Evolutionary conservation across 441 rosid species (phyloP), one percentile per base, ranked within the genome.

Genomic region (Eutrema salsugineum): DNA sequence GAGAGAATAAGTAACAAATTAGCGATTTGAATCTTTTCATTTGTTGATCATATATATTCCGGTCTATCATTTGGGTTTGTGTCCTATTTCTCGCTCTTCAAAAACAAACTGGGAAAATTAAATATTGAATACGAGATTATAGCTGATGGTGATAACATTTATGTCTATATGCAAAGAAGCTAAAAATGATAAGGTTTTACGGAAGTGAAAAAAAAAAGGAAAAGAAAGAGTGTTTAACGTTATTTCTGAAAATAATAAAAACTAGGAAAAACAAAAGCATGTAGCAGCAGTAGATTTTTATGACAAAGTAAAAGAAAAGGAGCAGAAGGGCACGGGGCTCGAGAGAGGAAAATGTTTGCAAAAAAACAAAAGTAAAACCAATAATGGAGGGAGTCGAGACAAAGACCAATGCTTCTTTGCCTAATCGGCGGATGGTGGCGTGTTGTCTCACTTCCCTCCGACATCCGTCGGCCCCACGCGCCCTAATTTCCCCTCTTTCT

Each of bases 351-450:
- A 70, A 63, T 68, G 57, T 67, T 51, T 12, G 49, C 33, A 38
- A 30, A 12, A 8, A 64, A 46, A 14, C 27, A 49, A 61, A 49
- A 30, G 47, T 5, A 30, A 53, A 72, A 55, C 19, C 66, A 70
- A 76, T 69, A 76, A 76, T 76, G 75, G 75, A 70, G 71, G 54
- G 40, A 39, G 35, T 32, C 32, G 61, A 69, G 75, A 70, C 71
- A 75, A 68, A 62, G 75, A 53, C 63, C 9, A 66, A 66, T 73
- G 78, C 78, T 66, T 73, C 68, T 66, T 59, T 73, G 78, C 72
- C 72, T 73, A 73, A 73, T 66, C 78, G 72, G 22, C 77, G 77
- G 61, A 49, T 8, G 35, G 62, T 73, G 62, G 62, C 68, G 54
- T 66, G 47, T 48, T 73, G 72, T 66, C 78, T 73, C 78, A 73